Evolutionary conservation across 441 rosid species (phyloP), one percentile per base, ranked within the genome.

Genomic region (Breynia disticha): DNA sequence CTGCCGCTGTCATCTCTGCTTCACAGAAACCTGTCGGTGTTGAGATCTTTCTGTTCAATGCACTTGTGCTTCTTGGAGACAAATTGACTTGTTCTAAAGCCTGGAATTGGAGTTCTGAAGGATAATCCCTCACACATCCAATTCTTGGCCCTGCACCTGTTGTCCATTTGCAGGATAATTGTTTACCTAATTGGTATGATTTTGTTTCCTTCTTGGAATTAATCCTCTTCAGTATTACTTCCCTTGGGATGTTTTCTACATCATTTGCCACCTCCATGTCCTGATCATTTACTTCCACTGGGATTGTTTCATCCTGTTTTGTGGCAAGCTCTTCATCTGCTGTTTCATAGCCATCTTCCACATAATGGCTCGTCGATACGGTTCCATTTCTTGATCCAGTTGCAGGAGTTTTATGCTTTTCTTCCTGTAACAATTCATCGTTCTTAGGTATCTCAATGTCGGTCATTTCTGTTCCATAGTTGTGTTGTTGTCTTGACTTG

Each of bases 91-190:
- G 83, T 79, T 89, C 95, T 64, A 93, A 49, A 28, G 90, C 90
- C 48, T 67, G 86, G 73, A 80, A 74, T 54, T 83, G 95, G 60
- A 93, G 95, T 55, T 80, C 83, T 11, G 82, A 60, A 1, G 96
- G 99, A 64, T 84, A 93, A 64, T 93, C 95, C 69, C 90, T 84
- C 52, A 93, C 87, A 37, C 94, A 86, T 56, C 99, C 89, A 1
- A 89, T 93, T n/a, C 96, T 76, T 5, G 99, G 97, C 48, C 99
- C 99, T n/a, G 97, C 97, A 44, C 99, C 99, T 3, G 97, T 84
- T 43, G 96, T 84, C 99, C 99, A 89, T 65, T 66, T 84, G 71
- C 82, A 77, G 5, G 90, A 77, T 52, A 89, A 48, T 62, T 89
- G 97, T 67, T 66, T 75, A 42, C 90, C 97, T 46, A 93, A 49